Conservation (phyloP, 176 grass and related monocot species). For the Oryza officinalis region DNA sequence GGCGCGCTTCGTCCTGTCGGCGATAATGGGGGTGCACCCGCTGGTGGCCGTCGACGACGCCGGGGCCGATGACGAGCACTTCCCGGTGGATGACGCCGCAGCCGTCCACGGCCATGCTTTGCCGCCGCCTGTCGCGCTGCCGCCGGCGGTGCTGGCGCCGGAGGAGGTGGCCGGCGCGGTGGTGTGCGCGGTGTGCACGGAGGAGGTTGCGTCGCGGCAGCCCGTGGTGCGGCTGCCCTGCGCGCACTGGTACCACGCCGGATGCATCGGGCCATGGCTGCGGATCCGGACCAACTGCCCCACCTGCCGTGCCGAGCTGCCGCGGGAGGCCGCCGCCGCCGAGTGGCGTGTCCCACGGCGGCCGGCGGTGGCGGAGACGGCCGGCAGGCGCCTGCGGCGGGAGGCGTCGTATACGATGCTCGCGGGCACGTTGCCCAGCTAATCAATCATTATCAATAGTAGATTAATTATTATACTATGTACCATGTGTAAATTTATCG, state of each 20-base stretch:
- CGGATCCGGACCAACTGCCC: slow-evolving; percentile 50
- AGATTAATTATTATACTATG: too few species aligned
- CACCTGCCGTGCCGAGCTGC: slow-evolving; percentile 53
- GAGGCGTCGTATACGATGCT: slow-evolving; percentile 39
- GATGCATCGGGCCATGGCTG: slow-evolving; percentile 55
- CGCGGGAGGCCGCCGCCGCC: not conserved
- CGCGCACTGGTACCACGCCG: slow-evolving; percentile 55
- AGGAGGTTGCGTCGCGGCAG: slow-evolving; percentile 42
- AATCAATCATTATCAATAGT: not conserved
- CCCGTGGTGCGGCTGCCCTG: slow-evolving; percentile 43
- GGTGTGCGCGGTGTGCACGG: slow-evolving; percentile 52
- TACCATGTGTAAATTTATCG: too few species aligned
- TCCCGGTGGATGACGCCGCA: not conserved
- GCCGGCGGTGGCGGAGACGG: not conserved
- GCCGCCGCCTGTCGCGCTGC: not conserved
- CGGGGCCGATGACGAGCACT: not conserved
- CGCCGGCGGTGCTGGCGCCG: slow-evolving; percentile 2
- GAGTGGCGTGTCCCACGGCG: not conserved
- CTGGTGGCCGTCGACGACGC: slow-evolving; percentile 10
- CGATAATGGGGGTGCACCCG: slow-evolving; percentile 22
- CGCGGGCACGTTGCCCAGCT: slow-evolving; percentile 1
- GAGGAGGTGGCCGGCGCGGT: not conserved
- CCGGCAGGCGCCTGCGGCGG: not conserved
- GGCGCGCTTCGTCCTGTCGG: slow-evolving; percentile 30
- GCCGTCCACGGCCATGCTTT: not conserved